Evolutionary conservation across 176 grass and related monocot genomes (phyloP), one percentile per base, ranked within the genome.

Genomic region (Oryza brachyantha): DNA sequence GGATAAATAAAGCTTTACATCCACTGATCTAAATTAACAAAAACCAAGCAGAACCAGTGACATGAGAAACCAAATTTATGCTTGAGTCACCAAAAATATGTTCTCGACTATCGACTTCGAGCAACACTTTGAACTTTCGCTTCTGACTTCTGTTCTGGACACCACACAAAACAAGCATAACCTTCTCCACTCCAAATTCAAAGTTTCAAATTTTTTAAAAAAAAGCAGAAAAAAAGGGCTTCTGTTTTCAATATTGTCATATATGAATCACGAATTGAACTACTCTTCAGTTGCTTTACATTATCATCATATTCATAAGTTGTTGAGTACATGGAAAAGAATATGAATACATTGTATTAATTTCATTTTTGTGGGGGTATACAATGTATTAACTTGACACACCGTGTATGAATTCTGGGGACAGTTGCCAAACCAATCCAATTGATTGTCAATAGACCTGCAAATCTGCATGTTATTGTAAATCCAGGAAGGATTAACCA

Each of bases 241-340:
- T 5, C 13, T 45, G 1, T 25, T 19, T 73, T 79, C 10, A 69
- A 29, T 21, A 7, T 13, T 62, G 59, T 31, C 17, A 21, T 28
- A 35, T 59, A 65, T 59, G n/a, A 72, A 50, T 1, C 8, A 64
- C 46, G 16, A 64, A 58, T 24, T 35, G 8, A 80, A 64, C 64
- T 59, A 59, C 64, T 76, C 28, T 84, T 76, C 26, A 80, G 7
- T 8, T 64, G 22, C 34, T 54, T 63, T 35, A 86, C 34, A 77
- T 16, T 17, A 80, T 74, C 41, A 76, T 64, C 26, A 16, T 19
- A 72, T 71, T 64, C 26, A 16, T 19, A 72, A 84, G 29, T 36
- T 84, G 41, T 80, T 63, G 21, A 38, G 26, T 64, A 58, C 70
- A 80, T 37, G 14, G 34, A 69, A 80, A 72, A 72, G 38, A 73